These are phyloP conservation scores for Eimeria mitis DNA, from an alignment of 169 alveolate genomes.

Conservation along the genomic window DNA sequence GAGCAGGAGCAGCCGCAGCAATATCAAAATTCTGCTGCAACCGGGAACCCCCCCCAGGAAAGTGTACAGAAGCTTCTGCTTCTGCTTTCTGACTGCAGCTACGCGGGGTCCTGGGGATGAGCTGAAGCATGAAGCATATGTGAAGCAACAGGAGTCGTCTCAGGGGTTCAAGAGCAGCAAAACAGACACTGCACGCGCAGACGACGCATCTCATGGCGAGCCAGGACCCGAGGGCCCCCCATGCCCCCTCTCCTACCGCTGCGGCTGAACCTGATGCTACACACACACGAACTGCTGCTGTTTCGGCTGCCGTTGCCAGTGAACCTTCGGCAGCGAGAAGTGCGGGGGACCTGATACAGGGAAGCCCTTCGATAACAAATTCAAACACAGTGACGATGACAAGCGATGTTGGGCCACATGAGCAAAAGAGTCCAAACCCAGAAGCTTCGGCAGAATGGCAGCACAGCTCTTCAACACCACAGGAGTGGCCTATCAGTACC, in stretches of 20 bases:
- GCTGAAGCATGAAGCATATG: background rate
- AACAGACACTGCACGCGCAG: background rate
- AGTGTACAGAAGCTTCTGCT: background rate
- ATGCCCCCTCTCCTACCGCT: background rate
- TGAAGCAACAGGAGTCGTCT: background rate
- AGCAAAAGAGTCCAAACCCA: background rate
- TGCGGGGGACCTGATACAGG: background rate
- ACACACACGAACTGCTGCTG: background rate
- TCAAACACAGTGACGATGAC: background rate
- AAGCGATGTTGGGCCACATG: background rate
- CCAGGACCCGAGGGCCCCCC: background rate
- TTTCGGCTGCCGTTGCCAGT: background rate
- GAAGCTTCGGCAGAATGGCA: background rate
- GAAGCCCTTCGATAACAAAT: background rate
- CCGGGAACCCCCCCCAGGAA: background rate
- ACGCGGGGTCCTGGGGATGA: background rate
- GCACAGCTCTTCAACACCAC: background rate
- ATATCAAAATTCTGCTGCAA: background rate
- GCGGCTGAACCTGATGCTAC: background rate
- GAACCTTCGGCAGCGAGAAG: background rate
- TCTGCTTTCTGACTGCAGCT: constrained; percentile 6
- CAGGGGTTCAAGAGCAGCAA: background rate
- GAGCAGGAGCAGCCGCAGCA: background rate
- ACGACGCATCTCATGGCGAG: background rate
- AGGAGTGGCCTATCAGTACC: background rate